Conservation (phyloP, 176 grass and related monocot genomes). For the Pontederia paniculata region DNA sequence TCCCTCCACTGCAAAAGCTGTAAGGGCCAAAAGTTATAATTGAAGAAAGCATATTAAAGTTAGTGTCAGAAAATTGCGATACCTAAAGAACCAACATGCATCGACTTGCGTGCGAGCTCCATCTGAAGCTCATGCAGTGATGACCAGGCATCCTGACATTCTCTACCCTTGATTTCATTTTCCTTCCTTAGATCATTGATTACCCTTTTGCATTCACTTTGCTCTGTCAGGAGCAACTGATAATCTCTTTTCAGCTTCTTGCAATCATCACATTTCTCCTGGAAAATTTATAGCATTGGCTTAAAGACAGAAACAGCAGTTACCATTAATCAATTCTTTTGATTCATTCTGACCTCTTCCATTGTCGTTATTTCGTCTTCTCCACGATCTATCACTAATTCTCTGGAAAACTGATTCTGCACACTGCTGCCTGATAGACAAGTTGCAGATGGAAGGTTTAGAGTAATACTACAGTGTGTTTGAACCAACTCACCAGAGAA, state of each 20-base stretch:
- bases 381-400: not conserved
- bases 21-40: not conserved
- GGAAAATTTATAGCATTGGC: conserved; percentile 9
- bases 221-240: conserved; percentile 35
- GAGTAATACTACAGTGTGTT: not conserved
- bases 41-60: not conserved
- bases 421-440: conserved; percentile 4
- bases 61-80: conserved; percentile 9
- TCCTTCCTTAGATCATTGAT: conserved; percentile 49
- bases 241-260: conserved; percentile 32
- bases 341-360: conserved; percentile 8
- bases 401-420: not conserved
- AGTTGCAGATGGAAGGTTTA: not conserved
- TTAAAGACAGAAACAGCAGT: not conserved
- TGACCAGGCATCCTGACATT: conserved; percentile 47
- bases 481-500: not conserved
- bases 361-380: not conserved
- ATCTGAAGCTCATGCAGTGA: conserved; percentile 49
- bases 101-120: conserved; percentile 88
- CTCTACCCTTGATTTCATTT: conserved; percentile 47
- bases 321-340: not conserved
- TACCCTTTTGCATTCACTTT: conserved; percentile 38
- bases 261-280: conserved; percentile 30
- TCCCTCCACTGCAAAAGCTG: conserved; percentile 93
- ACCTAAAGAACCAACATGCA: conserved; percentile 97